These are phyloP conservation scores for Trifolium fragiferum DNA, from an alignment of 306 rosid genomes.

Conservation along the genomic window DNA sequence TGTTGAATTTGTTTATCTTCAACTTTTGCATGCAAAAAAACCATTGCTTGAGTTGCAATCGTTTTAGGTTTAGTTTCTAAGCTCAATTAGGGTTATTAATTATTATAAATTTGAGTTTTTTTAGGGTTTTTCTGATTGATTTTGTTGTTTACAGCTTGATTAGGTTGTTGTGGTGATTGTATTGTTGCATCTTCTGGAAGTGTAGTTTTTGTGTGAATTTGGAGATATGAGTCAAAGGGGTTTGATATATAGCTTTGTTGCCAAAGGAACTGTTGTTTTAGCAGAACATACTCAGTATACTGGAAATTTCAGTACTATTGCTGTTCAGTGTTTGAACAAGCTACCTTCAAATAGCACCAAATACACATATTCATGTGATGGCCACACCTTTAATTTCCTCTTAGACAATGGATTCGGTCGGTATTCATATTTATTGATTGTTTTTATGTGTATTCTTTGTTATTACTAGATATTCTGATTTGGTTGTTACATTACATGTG, in stretches of 20 bases:
- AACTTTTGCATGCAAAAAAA: no score
- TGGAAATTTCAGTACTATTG: constrained; percentile 94
- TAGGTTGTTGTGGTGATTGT: constrained; percentile 35
- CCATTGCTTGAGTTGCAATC: background rate
- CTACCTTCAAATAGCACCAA: constrained; percentile 88
- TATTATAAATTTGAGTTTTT: background rate
- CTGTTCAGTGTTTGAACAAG: constrained; percentile 95
- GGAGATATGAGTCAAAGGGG: constrained; percentile 89
- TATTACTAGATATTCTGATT: constrained; percentile 23
- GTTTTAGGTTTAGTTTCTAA: constrained; percentile 25
- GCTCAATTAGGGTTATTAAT: constrained; percentile 9
- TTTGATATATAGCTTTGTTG: constrained; percentile 94
- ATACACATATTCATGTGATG: constrained; percentile 93
- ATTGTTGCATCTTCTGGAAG: constrained; percentile 10
- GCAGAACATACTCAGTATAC: constrained; percentile 92
- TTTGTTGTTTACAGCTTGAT: constrained; percentile 26
- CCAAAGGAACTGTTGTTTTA: constrained; percentile 84
- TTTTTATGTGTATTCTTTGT: background rate
- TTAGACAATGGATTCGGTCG: constrained; percentile 83
- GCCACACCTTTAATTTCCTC: constrained; percentile 92
- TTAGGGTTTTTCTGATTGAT: background rate
- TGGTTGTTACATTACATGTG: background rate
- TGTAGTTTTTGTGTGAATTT: constrained; percentile 50
- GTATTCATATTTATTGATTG: constrained; percentile 41
- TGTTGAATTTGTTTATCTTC: background rate